Conservation (phyloP, 2,329 filamentous ascomycete species). For the Penicillium sclerotigenum region DNA sequence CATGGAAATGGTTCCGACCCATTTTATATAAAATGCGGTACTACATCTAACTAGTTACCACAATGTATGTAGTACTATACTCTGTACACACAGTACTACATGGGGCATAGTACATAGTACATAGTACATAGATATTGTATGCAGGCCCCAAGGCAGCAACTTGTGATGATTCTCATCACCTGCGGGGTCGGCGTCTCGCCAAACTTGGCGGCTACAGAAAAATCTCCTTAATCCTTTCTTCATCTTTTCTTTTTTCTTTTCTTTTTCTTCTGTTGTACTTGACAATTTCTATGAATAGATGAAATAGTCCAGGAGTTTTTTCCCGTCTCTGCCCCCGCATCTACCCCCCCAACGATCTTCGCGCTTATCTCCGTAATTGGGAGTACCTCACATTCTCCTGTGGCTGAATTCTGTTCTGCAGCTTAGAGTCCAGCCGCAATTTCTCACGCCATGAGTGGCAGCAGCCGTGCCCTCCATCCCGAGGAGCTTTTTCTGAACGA, state of each 20-base stretch:
- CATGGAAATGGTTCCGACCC: conserved; percentile 3
- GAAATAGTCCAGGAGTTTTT: background rate
- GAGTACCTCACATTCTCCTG: conserved; percentile 6
- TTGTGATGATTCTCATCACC: conserved; percentile 18
- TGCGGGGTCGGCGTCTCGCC: conserved; percentile 22
- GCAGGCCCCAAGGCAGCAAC: conserved; percentile 7
- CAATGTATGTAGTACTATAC: too few species aligned
- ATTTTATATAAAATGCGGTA: too few species aligned
- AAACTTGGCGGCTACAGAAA: conserved; percentile 14
- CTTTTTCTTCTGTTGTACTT: background rate
- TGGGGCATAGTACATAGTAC: background rate
- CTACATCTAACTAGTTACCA: too few species aligned
- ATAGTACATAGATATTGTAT: background rate
- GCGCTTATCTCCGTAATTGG: conserved; percentile 16
- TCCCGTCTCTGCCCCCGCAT: conserved; percentile 1
- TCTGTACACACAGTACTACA: too few species aligned
- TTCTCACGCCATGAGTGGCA: conserved; percentile 41
- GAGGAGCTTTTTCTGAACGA: conserved; percentile 70
- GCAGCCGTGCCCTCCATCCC: conserved; percentile 61
- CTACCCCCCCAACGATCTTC: conserved; percentile 11
- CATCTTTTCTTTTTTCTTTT: background rate
- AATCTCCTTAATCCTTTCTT: background rate
- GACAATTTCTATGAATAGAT: conserved; percentile 6
- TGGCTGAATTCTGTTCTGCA: conserved; percentile 7
- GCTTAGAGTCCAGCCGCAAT: background rate